phyloP scores from a whole-genome alignment of 139 green algal species.

The Chlorella sorokiniana region DNA sequence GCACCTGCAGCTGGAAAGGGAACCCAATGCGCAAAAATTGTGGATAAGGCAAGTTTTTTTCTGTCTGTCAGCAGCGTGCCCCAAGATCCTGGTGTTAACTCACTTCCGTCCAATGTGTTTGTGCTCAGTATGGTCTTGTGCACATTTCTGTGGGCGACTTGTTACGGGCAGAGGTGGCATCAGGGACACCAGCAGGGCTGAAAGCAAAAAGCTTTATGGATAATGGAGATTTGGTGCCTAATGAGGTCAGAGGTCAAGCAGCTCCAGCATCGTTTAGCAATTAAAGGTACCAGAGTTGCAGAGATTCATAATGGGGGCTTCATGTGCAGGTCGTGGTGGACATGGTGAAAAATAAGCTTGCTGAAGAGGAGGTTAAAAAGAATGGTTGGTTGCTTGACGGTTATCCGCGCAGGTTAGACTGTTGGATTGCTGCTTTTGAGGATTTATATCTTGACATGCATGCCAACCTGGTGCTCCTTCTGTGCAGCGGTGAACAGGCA shows the following conservation, averaged over 20 bases:
- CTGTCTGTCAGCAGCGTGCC: not conserved
- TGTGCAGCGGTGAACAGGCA: slow-evolving; percentile 76
- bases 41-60: slow-evolving; percentile 89
- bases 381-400: slow-evolving; percentile 97
- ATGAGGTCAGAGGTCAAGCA: slow-evolving; percentile 71
- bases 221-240: slow-evolving; percentile 89
- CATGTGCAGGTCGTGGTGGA: slow-evolving; percentile 71
- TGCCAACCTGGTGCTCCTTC: no score
- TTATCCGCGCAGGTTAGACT: slow-evolving; percentile 82
- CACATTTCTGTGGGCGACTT: slow-evolving; percentile 98
- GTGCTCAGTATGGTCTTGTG: slow-evolving; percentile 82
- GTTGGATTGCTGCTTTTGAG: not conserved
- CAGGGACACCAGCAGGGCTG: slow-evolving; percentile 76
- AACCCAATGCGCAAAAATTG: slow-evolving; percentile 91
- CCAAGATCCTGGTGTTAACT: not conserved
- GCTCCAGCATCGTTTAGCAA: not conserved
- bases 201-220: slow-evolving; percentile 95
- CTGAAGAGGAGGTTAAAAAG: slow-evolving; percentile 49
- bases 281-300: not conserved
- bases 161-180: slow-evolving; percentile 93
- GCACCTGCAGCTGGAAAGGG: slow-evolving; percentile 95
- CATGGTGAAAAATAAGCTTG: slow-evolving; percentile 88
- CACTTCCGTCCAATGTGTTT: not conserved
- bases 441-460: not conserved
- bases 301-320: not conserved